Base-by-base conservation (phyloP, 495 filamentous ascomycete genomes). In the Geopyxis carbonaria region DNA sequence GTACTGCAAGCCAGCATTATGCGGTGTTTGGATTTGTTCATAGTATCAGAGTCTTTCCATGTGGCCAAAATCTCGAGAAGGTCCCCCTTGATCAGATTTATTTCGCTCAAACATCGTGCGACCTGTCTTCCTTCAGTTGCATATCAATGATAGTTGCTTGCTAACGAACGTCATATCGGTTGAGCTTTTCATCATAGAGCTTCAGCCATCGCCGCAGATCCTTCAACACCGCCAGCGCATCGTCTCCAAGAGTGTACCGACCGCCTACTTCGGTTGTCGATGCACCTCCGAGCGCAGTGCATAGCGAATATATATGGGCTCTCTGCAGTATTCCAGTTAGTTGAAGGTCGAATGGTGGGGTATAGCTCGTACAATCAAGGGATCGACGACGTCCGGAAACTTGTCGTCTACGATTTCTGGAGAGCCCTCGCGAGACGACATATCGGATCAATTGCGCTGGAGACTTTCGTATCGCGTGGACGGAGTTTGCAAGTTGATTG, bases 151-250 rank as follows among this genome's bases (percentile, higher is more conserved):
- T 22, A 19, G 25, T n/a, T n/a, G n/a, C n/a, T n/a, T n/a, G n/a
- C n/a, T 4, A 25, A 7, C 20, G 25, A 39, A 95, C 91, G 60
- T 99, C 91, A 69, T 91, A 77, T 40, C 89, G 77, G 51, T 92
- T 91, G 39, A 78, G 72, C 57, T 89, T 91, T 54, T 92, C 79
- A 56, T 99, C 91, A 66, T 91, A 91, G 42, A 92, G 67, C 54
- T 78, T 84, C 49, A 99, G 62, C 91, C 91, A 95, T 69, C 73
- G 76, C 47, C 82, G 84, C 29, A 95, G 67, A 59, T 99, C 91
- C 37, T 85, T 80, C 39, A 99, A 66, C 59, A 82, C 86, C 34
- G 86, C 81, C 45, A 91, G 59, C 5, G 91, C 85, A 59, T 94
- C 87, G 55, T 95, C 86, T 53, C 91, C 91, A 32, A 95, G 73